Conservation (phyloP, 2,329 filamentous ascomycete species). For the Cordyceps cateniannulata region DNA sequence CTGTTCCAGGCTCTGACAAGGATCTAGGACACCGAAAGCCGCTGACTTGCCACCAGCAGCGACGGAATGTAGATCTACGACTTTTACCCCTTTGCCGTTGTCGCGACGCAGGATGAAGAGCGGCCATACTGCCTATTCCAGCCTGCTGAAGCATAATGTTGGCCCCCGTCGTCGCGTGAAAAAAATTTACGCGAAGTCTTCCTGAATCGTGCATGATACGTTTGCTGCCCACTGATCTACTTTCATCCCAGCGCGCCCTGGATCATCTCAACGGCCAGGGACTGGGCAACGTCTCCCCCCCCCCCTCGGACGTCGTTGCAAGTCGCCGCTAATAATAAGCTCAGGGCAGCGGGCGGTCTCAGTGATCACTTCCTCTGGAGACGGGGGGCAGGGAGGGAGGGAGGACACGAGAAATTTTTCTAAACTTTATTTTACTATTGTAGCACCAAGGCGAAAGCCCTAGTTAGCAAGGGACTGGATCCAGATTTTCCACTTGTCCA, state of each 20-base stretch:
- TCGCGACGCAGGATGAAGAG: background rate
- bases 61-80: background rate
- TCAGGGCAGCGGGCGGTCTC: background rate
- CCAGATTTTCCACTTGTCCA: background rate
- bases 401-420: background rate
- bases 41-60: background rate
- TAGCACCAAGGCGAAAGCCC: no score
- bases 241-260: background rate
- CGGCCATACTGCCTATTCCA: background rate
- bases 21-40: background rate
- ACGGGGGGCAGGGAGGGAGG: background rate
- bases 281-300: background rate
- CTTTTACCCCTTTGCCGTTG: background rate
- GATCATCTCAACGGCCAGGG: conserved; percentile 4
- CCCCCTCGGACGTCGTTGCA: background rate
- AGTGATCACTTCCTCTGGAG: background rate
- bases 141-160: background rate
- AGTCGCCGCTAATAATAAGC: background rate
- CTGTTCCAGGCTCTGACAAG: background rate
- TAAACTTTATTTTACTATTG: background rate
- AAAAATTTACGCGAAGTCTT: background rate
- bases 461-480: background rate
- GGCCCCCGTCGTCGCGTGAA: background rate
- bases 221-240: background rate
- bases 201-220: background rate